Percentiles rank a stretch among this genome's conserved stretches.
These are phyloP conservation scores for Capsicum pubescens DNA, from an alignment of 257 asterid genomes.

Conservation along the genomic window DNA sequence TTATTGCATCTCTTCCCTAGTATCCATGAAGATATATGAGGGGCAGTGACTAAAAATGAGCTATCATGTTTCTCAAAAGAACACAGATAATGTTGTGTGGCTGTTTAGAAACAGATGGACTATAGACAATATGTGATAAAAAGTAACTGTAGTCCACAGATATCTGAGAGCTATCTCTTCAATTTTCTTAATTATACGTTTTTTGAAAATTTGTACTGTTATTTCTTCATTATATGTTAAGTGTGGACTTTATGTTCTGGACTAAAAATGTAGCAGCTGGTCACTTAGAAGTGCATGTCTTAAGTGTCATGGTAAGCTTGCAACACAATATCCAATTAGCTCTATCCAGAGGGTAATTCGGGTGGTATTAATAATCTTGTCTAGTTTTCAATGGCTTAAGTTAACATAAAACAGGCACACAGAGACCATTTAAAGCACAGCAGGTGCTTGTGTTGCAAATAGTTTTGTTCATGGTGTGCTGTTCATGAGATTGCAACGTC, in stretches of 20 bases:
- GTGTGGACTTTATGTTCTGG: not conserved
- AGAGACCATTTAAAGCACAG: not conserved
- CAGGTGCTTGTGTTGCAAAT: not conserved
- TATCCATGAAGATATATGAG: not conserved
- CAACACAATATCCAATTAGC: not conserved
- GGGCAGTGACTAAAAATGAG: slow-evolving; percentile 10
- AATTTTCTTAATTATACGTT: not conserved
- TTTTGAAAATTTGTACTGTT: no score
- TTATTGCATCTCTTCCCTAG: slow-evolving; percentile 10
- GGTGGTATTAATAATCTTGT: slow-evolving; percentile 9
- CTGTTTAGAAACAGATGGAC: slow-evolving; percentile 21
- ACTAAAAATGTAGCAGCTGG: not conserved
- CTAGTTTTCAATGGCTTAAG: not conserved
- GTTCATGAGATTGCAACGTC: not conserved
- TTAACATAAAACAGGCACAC: not conserved
- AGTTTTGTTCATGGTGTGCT: slow-evolving; percentile 10
- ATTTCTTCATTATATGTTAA: not conserved
- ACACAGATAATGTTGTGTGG: slow-evolving; percentile 18
- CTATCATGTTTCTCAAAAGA: slow-evolving; percentile 16
- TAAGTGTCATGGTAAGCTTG: not conserved
- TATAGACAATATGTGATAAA: not conserved
- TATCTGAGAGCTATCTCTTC: not conserved
- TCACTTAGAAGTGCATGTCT: not conserved
- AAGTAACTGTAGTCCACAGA: not conserved
- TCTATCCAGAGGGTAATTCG: slow-evolving; percentile 5